These are phyloP conservation scores for Miamiensis avidus DNA, from an alignment of 169 alveolate genomes.

Conservation along the genomic window DNA sequence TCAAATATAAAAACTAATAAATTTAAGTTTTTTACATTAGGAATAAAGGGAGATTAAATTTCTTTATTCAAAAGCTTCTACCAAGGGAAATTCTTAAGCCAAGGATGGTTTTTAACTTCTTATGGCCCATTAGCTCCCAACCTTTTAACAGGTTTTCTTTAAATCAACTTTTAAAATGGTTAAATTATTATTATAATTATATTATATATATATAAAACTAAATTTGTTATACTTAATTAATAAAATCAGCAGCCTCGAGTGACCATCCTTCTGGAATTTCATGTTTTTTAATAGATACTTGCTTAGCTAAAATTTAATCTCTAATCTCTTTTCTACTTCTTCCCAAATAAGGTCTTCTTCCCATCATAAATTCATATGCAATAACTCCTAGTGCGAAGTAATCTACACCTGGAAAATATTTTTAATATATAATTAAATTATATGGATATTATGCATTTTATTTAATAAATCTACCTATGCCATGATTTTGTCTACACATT, in stretches of 20 bases:
- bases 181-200: too few species aligned
- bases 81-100: conserved; percentile 65
- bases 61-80: conserved; percentile 31
- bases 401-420: conserved; percentile 59
- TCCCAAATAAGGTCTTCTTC: conserved; percentile 67
- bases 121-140: conserved; percentile 68
- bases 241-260: conserved; percentile 61
- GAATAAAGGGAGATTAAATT: conserved; percentile 51
- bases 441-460: too few species aligned
- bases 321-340: conserved; percentile 65
- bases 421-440: too few species aligned
- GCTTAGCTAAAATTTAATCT: conserved; percentile 56
- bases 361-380: conserved; percentile 64
- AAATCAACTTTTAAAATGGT: conserved; percentile 29
- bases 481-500: conserved; percentile 73
- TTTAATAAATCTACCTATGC: conserved; percentile 53
- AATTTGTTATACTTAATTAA: conserved; percentile 44
- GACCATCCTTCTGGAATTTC: conserved; percentile 65
- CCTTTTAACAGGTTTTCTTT: conserved; percentile 72
- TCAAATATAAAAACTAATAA: conserved; percentile 22
- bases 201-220: too few species aligned
- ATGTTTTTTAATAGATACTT: conserved; percentile 53
- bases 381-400: conserved; percentile 73
- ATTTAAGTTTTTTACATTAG: conserved; percentile 32
- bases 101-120: conserved; percentile 73